Percentiles rank a stretch among this genome's conserved stretches.
These are phyloP conservation scores for Pseudocercospora macadamiae DNA, from an alignment of 2,329 filamentous ascomycete genomes.

Conservation along the genomic window DNA sequence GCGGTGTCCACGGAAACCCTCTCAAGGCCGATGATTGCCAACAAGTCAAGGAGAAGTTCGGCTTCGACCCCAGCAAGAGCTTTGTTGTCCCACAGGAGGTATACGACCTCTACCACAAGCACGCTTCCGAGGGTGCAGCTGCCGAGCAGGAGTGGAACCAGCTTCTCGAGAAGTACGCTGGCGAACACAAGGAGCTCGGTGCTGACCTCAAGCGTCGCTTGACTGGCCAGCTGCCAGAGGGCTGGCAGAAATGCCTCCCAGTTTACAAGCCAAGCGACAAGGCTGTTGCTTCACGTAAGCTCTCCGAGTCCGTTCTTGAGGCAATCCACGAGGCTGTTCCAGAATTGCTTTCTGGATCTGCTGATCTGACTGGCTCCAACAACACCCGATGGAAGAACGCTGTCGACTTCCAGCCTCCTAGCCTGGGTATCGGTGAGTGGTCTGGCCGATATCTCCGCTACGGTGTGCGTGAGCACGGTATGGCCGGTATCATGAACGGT, in stretches of 20 bases:
- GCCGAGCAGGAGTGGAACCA: slow-evolving; percentile 94
- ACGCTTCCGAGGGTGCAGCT: slow-evolving; percentile 81
- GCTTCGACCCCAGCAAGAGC: slow-evolving; percentile 90
- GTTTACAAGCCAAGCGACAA: slow-evolving; percentile 84
- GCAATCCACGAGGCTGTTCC: slow-evolving; percentile 82
- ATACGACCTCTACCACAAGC: slow-evolving; percentile 87
- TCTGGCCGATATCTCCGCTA: slow-evolving; percentile 89
- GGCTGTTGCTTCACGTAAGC: slow-evolving; percentile 90
- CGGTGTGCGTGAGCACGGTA: slow-evolving; percentile 88
- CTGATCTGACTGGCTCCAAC: slow-evolving; percentile 97
- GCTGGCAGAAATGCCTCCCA: slow-evolving; percentile 93
- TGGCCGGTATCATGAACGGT: slow-evolving; percentile 94
- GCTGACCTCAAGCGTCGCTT: slow-evolving; percentile 81
- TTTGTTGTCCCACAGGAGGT: slow-evolving; percentile 95
- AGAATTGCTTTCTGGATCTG: slow-evolving; percentile 93
- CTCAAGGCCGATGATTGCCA: slow-evolving; percentile 93
- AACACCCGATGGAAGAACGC: slow-evolving; percentile 97
- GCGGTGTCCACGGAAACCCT: slow-evolving; percentile 93
- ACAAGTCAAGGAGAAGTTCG: slow-evolving; percentile 92
- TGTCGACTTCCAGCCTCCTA: slow-evolving; percentile 93
- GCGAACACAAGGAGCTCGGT: slow-evolving; percentile 76
- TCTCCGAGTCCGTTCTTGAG: slow-evolving; percentile 89
- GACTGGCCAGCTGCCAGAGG: slow-evolving; percentile 82
- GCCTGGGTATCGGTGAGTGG: slow-evolving; percentile 84
- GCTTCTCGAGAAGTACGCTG: slow-evolving; percentile 82